These are phyloP conservation scores for Nidularia pulvinata DNA, from an alignment of 768 basidiomycete species.

Conservation along the genomic window DNA sequence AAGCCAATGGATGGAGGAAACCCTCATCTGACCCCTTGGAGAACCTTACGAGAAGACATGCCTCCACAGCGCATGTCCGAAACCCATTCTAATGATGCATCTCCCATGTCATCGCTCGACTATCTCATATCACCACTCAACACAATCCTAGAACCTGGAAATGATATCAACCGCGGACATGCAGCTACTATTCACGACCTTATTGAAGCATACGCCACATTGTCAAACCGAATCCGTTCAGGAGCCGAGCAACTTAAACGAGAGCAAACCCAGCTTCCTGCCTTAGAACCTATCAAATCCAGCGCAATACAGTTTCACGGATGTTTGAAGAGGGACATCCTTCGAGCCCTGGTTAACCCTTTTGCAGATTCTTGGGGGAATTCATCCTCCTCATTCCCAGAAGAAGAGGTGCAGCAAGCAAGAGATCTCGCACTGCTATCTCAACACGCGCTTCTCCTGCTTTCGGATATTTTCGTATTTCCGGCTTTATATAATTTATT, in stretches of 20 bases:
- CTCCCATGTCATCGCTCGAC: no score
- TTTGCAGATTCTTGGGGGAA: constrained; percentile 4
- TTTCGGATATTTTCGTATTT: constrained; percentile 52
- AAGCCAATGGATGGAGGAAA: no score
- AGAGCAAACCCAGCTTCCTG: constrained; percentile 9
- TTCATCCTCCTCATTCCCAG: constrained; percentile 13
- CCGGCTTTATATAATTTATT: constrained; percentile 43
- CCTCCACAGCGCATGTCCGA: no score
- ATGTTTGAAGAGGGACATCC: constrained; percentile 53
- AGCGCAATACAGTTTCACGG: constrained; percentile 30
- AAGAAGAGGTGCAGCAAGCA: constrained; percentile 35
- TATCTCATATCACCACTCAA: background rate
- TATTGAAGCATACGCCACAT: constrained; percentile 57
- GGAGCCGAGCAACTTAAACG: constrained; percentile 14
- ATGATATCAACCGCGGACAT: background rate
- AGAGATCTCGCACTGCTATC: constrained; percentile 44
- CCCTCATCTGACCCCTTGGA: no score
- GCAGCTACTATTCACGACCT: constrained; percentile 49
- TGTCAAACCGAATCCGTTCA: constrained; percentile 42
- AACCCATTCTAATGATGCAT: no score
- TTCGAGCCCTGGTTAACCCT: constrained; percentile 34
- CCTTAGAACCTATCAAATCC: constrained; percentile 23
- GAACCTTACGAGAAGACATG: no score
- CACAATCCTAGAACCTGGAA: background rate
- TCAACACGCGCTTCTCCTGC: constrained; percentile 49